Conservation (phyloP, 345 rosid genomes). For the Bruguiera sexangula region DNA sequence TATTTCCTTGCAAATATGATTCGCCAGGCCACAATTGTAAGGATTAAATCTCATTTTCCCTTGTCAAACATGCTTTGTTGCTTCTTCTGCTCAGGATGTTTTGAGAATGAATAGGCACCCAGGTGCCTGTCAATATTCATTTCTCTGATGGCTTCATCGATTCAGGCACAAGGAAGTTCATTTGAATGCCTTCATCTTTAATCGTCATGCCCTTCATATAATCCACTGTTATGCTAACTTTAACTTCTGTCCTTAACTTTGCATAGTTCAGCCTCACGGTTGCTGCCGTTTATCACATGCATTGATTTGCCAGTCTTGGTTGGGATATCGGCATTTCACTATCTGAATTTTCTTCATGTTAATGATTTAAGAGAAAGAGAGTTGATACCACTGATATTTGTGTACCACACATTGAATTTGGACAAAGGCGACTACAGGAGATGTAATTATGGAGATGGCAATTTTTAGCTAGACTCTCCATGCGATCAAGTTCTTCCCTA, state of each 20-base stretch:
- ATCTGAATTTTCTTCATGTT: not conserved
- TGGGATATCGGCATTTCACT: not conserved
- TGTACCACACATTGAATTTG: not conserved
- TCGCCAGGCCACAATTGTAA: not conserved
- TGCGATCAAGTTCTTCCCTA: not conserved
- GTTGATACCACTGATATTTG: not conserved
- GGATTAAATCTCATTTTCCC: not conserved
- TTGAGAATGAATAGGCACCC: too few species aligned
- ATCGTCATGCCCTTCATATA: not conserved
- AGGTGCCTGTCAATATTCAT: too few species aligned
- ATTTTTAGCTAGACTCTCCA: not conserved
- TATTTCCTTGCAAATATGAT: slow-evolving; percentile 1
- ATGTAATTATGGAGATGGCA: not conserved
- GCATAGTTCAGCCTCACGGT: not conserved
- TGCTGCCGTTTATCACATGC: not conserved
- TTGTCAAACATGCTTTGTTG: not conserved
- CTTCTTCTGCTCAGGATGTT: not conserved
- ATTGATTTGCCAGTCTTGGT: not conserved
- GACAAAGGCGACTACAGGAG: not conserved
- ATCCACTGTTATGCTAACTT: not conserved
- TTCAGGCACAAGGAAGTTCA: not conserved
- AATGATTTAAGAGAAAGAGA: not conserved
- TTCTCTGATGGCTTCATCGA: not conserved
- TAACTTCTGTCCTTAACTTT: not conserved
- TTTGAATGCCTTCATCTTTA: not conserved